phyloP scores from a whole-genome alignment of 257 asterid genomes.

The Schizonepeta tenuifolia region DNA sequence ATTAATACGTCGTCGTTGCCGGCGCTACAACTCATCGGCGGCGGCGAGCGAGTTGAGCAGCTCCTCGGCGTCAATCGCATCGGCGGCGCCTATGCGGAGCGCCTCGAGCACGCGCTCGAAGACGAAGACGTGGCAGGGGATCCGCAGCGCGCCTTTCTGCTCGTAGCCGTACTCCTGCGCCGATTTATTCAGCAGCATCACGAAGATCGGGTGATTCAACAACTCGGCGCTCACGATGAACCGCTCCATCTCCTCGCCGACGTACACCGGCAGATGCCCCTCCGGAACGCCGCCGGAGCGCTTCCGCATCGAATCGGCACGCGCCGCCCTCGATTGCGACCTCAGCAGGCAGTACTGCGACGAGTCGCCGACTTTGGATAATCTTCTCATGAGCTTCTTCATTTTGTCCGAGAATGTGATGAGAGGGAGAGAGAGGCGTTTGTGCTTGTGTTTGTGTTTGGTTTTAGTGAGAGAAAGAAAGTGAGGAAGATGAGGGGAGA shows the following conservation, averaged over 20 bases:
- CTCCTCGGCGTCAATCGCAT: conserved; percentile 51
- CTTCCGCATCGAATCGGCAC: conserved; percentile 37
- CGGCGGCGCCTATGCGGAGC: conserved; percentile 50
- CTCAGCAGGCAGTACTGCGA: conserved; percentile 57
- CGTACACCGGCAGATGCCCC: conserved; percentile 90
- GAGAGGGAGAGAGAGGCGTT: background rate
- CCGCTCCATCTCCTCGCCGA: conserved; percentile 95
- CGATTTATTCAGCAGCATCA: conserved; percentile 61
- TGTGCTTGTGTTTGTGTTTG: background rate
- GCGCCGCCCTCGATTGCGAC: conserved; percentile 45
- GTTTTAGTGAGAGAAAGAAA: conserved; percentile 45
- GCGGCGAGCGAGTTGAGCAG: conserved; percentile 54
- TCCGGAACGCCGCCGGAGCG: conserved; percentile 62
- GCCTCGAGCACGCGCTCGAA: conserved; percentile 88
- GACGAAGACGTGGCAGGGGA: conserved; percentile 77
- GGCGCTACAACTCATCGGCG: conserved; percentile 37
- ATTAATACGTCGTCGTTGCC: background rate
- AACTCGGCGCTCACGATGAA: conserved; percentile 82
- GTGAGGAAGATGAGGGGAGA: conserved; percentile 15
- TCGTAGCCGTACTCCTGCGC: conserved; percentile 90
- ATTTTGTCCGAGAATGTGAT: conserved; percentile 28
- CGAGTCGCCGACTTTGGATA: conserved; percentile 77
- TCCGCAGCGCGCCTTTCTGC: conserved; percentile 79
- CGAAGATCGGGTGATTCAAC: conserved; percentile 80
- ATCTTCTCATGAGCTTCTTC: conserved; percentile 70